Conservation (phyloP, 192 early-diverging fungal genomes). For the Lobosporangium transversale region DNA sequence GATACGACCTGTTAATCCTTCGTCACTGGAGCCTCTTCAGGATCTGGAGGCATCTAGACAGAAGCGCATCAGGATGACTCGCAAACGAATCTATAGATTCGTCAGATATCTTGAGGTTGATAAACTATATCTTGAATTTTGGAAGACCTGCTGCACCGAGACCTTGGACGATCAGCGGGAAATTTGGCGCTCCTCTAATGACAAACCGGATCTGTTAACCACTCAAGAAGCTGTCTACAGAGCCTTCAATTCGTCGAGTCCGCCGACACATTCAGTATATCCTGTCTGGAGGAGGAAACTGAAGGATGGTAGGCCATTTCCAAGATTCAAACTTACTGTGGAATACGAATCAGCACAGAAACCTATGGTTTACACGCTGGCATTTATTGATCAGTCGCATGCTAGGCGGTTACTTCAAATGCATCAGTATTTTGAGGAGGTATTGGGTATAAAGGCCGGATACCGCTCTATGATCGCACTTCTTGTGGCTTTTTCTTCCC, state of each 20-base stretch:
- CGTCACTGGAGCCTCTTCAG: background rate
- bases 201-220: background rate
- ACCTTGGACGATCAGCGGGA: conserved; percentile 16
- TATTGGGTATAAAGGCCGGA: conserved; percentile 13
- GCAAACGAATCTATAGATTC: conserved; percentile 18
- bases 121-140: conserved; percentile 34
- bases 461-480: conserved; percentile 34
- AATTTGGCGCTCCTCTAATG: conserved; percentile 21
- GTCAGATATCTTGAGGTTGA: conserved; percentile 19
- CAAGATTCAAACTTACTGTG: background rate
- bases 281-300: background rate
- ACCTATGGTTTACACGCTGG: background rate
- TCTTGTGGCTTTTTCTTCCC: conserved; percentile 22
- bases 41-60: background rate
- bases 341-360: background rate
- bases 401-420: conserved; percentile 33
- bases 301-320: no score
- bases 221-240: conserved; percentile 22
- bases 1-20: background rate
- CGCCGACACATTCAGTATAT: conserved; percentile 1
- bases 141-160: conserved; percentile 29
- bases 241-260: conserved; percentile 14
- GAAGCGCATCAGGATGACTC: background rate
- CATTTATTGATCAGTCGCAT: conserved; percentile 17
- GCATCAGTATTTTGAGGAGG: conserved; percentile 41